phyloP scores from a whole-genome alignment of 495 filamentous ascomycete genomes.

The Hyaloscypha hepaticicola region DNA sequence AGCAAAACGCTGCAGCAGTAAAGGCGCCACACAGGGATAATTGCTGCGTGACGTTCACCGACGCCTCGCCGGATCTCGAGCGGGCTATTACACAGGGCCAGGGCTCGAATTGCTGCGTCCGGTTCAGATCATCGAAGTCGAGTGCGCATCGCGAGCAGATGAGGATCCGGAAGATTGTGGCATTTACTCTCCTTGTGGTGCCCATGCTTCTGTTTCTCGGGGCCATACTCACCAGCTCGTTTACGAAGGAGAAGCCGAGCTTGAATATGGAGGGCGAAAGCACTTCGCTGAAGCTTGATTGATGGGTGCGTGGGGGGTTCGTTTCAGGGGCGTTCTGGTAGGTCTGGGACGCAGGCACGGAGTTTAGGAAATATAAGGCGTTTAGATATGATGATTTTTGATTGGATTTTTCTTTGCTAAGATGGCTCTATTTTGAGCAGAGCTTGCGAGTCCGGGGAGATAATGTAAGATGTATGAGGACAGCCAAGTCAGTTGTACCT shows the following conservation, averaged over 20 bases:
- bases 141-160: neutral
- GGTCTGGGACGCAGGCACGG: neutral
- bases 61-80: constrained; percentile 21
- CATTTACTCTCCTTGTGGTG: constrained; percentile 2
- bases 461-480: constrained; percentile 17
- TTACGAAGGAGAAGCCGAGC: neutral
- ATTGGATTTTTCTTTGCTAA: constrained; percentile 4
- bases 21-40: constrained; percentile 9
- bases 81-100: constrained; percentile 7
- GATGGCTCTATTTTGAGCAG: neutral
- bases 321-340: neutral
- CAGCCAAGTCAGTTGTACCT: constrained; percentile 17
- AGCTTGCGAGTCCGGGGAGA: constrained; percentile 1
- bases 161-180: neutral
- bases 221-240: neutral
- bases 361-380: constrained; percentile 3
- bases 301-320: neutral
- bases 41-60: constrained; percentile 25
- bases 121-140: neutral
- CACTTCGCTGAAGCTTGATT: neutral
- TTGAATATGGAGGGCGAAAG: neutral
- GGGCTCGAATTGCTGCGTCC: constrained; percentile 22
- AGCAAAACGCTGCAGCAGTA: neutral
- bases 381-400: constrained; percentile 2
- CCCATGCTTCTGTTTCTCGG: neutral